These are phyloP conservation scores for Entomortierella parvispora DNA, from an alignment of 192 early-diverging fungal species.

Conservation along the genomic window DNA sequence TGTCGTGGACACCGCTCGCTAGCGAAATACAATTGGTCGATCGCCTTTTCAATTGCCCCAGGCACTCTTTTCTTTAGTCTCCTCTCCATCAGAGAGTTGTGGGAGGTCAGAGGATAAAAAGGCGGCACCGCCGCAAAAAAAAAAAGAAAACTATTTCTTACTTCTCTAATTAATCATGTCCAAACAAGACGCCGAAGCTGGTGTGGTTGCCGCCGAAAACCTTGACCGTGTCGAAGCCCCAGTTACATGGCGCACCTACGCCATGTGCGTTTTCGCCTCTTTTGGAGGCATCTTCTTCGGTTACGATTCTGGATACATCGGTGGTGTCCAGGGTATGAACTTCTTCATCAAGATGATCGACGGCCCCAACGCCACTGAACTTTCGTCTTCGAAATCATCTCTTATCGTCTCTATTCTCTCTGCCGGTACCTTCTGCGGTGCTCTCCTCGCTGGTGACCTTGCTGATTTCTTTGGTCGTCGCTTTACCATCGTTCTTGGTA, in stretches of 20 bases:
- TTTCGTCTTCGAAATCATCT: constrained; percentile 38
- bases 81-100: constrained; percentile 11
- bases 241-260: constrained; percentile 50
- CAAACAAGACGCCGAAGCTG: constrained; percentile 43
- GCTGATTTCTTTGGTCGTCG: constrained; percentile 77
- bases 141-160: constrained; percentile 17
- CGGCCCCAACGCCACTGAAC: constrained; percentile 49
- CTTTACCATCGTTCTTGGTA: constrained; percentile 70
- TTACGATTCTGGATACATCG: constrained; percentile 82
- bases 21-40: constrained; percentile 31
- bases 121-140: constrained; percentile 24
- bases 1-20: constrained; percentile 20
- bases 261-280: constrained; percentile 60
- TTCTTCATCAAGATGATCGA: constrained; percentile 63
- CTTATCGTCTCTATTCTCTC: constrained; percentile 69
- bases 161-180: constrained; percentile 42
- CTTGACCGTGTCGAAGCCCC: constrained; percentile 51
- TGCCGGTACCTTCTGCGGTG: constrained; percentile 70
- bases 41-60: constrained; percentile 22
- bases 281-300: constrained; percentile 77
- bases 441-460: constrained; percentile 68
- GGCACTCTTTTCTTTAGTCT: constrained; percentile 38
- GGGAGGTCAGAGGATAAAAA: constrained; percentile 26
- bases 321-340: constrained; percentile 74
- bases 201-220: constrained; percentile 38